Evolutionary conservation across 2,329 filamentous ascomycete species (phyloP), one percentile per base, ranked within the genome.

Genomic region (Rutstroemia sp.): DNA sequence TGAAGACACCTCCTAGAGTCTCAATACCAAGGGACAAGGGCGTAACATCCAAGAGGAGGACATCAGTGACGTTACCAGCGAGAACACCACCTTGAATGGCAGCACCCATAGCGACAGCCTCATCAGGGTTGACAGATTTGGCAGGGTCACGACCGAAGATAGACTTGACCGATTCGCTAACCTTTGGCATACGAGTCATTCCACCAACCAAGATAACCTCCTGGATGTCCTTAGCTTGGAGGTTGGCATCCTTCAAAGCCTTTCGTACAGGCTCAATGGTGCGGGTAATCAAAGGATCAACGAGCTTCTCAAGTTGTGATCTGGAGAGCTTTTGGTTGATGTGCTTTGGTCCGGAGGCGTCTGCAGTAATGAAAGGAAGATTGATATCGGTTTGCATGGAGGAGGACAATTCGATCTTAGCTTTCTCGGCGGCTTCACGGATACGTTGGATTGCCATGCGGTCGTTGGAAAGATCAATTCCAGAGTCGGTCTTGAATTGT

Each of bases 101-200:
- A 70, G 92, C 92, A 83, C 92, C 92, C 68, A 96, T 96, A 70
- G 92, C 92, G 61, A 97, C 92, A 74, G 92, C 92, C 83, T 97
- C 92, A 67, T 97, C 92, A 59, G 92, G 92, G 83, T 97, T 97
- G 73, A 97, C 92, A 51, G 92, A 95, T 84, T 96, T 97, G 75
- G 92, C 89, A 63, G 92, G 91, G 57, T 96, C 92, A 72, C 92
- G 92, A 65, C 92, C 92, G 75, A 97, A 97, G 73, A 96, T 92
- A 79, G 79, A 84, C 87, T 96, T 96, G 74, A 96, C 92, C 46
- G 91, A 94, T 79, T 96, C 91, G 62, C 84, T 81, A 65, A 97
- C 92, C 87, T 96, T 96, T 73, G 92, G 92, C 92, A 97, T 97
- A 79, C 92, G 92, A 68, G 92, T 96, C 92, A 96, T 96, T 77